Conservation (phyloP, 306 rosid species). For the Cucurbita ficifolia region DNA sequence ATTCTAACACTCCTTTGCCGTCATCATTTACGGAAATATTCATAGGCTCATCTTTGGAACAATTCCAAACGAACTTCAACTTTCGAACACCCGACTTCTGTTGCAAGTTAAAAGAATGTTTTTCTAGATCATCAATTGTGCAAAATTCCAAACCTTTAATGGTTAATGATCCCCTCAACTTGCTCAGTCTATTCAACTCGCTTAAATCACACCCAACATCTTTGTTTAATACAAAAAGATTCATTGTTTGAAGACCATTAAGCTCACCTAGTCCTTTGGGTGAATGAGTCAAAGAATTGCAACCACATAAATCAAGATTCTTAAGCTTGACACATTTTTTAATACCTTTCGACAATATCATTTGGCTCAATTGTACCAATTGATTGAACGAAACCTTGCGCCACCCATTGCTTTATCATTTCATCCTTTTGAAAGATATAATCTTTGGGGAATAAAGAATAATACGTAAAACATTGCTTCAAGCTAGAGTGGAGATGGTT, state of each 20-base stretch:
- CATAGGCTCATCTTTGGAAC: not conserved
- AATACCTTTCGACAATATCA: not conserved
- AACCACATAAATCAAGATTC: not conserved
- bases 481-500: not conserved
- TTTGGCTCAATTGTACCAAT: not conserved
- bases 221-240: not conserved
- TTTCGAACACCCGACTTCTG: not conserved
- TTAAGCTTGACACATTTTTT: not conserved
- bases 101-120: not conserved
- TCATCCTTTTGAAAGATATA: not conserved
- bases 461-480: constrained; percentile 2
- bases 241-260: not conserved
- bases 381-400: not conserved
- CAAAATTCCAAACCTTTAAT: not conserved
- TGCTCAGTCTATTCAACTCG: not conserved
- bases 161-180: not conserved
- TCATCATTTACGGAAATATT: not conserved
- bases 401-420: not conserved
- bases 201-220: not conserved
- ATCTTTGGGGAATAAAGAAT: not conserved
- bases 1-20: not conserved
- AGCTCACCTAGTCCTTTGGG: constrained; percentile 4
- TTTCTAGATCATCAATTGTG: not conserved
- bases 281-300: not conserved
- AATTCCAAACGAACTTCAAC: not conserved